These are phyloP conservation scores for Zalaria obscura DNA, from an alignment of 2,329 filamentous ascomycete genomes.

Conservation along the genomic window DNA sequence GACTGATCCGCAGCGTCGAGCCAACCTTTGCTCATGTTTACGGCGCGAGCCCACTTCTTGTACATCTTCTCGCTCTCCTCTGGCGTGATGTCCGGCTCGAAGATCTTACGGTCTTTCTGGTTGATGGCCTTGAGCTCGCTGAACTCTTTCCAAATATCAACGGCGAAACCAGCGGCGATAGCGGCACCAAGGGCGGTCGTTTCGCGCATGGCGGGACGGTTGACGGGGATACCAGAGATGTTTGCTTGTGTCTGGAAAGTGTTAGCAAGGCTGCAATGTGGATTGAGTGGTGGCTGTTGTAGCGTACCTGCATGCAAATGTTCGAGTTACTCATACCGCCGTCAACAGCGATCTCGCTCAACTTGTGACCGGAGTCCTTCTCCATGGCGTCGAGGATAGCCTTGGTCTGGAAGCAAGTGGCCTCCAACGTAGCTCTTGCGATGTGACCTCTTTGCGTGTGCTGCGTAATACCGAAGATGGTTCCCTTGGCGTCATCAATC, in stretches of 20 bases:
- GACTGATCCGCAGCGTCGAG: constrained; percentile 10
- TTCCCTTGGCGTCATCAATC: constrained; percentile 80
- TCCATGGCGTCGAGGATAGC: constrained; percentile 86
- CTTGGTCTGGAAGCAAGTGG: constrained; percentile 78
- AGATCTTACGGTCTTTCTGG: constrained; percentile 11
- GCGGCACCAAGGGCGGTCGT: constrained; percentile 74
- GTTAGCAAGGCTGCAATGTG: not conserved
- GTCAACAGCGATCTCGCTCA: constrained; percentile 64
- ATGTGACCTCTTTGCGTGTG: constrained; percentile 73
- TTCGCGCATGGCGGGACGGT: constrained; percentile 73
- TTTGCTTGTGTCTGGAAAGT: constrained; percentile 57
- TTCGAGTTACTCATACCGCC: constrained; percentile 78
- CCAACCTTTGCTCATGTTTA: constrained; percentile 14
- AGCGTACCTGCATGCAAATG: constrained; percentile 61
- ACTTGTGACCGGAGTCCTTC: constrained; percentile 59
- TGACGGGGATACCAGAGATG: constrained; percentile 65
- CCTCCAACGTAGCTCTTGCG: constrained; percentile 71
- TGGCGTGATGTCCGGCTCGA: constrained; percentile 9
- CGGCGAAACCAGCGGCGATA: constrained; percentile 68
- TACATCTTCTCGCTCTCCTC: constrained; percentile 13
- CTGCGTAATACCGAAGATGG: constrained; percentile 66
- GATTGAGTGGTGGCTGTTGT: no score
- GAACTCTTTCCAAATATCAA: constrained; percentile 61
- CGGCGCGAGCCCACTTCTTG: constrained; percentile 12
- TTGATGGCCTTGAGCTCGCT: constrained; percentile 44